Evolutionary conservation across 306 rosid species (phyloP).

Genomic region (Canavalia gladiata): DNA sequence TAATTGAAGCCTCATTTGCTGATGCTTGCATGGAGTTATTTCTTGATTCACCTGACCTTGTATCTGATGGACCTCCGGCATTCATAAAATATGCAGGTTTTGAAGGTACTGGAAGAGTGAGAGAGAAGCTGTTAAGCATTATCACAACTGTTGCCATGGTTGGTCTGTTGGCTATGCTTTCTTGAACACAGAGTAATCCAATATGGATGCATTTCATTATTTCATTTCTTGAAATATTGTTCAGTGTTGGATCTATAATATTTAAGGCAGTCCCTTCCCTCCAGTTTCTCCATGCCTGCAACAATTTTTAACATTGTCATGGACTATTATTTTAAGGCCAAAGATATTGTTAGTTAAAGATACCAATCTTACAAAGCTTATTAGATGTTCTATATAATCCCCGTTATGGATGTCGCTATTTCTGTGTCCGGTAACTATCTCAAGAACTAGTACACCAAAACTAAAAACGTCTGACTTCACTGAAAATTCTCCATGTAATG

Average conservation of each 20-base stretch:
- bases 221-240: background rate
- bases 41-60: background rate
- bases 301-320: background rate
- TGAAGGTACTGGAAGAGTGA: background rate
- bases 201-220: slow-evolving; percentile 37
- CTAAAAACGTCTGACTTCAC: background rate
- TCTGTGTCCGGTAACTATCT: slow-evolving; percentile 12
- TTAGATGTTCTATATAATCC: background rate
- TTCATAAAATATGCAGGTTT: slow-evolving; percentile 8
- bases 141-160: background rate
- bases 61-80: background rate
- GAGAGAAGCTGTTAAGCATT: slow-evolving; percentile 21
- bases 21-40: background rate
- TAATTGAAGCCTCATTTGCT: background rate
- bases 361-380: slow-evolving; percentile 7
- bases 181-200: slow-evolving; percentile 19
- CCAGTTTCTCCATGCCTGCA: slow-evolving; percentile 24
- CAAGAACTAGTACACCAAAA: slow-evolving; percentile 17
- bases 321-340: background rate
- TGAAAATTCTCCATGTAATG: background rate
- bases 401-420: background rate
- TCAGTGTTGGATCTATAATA: background rate
- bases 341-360: background rate
- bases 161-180: slow-evolving; percentile 11
- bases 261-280: background rate